Evolutionary conservation across 2,329 filamentous ascomycete genomes (phyloP).

Genomic region (Colletotrichum sp.): DNA sequence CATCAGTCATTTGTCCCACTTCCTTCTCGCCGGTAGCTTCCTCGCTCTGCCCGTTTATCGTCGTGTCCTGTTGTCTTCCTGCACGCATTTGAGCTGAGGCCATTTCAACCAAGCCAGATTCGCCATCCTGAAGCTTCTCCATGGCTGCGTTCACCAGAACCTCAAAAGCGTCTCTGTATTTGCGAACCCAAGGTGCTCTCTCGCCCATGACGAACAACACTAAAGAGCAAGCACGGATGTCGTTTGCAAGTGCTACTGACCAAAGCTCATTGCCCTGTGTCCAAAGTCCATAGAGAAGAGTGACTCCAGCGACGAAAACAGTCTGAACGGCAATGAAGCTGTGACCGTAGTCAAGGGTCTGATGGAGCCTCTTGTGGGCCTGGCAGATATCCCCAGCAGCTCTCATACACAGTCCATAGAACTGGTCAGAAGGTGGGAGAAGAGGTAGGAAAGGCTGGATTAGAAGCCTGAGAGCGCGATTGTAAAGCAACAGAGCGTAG

Average conservation of each 20-base stretch:
- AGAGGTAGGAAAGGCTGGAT: constrained; percentile 54
- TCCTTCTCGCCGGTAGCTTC: neutral
- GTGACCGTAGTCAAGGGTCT: constrained; percentile 42
- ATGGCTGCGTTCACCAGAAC: constrained; percentile 43
- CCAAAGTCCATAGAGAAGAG: constrained; percentile 41
- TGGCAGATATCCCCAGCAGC: constrained; percentile 46
- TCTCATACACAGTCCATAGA: constrained; percentile 45
- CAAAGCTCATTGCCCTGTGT: constrained; percentile 48
- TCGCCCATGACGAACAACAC: constrained; percentile 55
- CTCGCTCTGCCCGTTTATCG: too few species aligned
- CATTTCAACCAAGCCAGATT: constrained; percentile 5
- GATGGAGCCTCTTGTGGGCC: constrained; percentile 44
- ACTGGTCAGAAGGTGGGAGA: constrained; percentile 47
- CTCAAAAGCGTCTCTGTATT: constrained; percentile 52
- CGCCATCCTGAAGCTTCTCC: constrained; percentile 11
- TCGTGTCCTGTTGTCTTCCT: neutral
- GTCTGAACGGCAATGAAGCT: constrained; percentile 47
- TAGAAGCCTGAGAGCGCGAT: constrained; percentile 52
- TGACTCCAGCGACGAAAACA: constrained; percentile 45
- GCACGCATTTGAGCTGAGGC: constrained; percentile 8
- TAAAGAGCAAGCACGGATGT: constrained; percentile 51
- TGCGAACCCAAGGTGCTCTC: constrained; percentile 49
- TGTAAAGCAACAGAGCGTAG: constrained; percentile 53
- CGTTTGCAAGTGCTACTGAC: constrained; percentile 52
- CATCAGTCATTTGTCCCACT: neutral